Evolutionary conservation across 352 stramenopile species (phyloP).

Genomic region (Pythium coloratum): DNA sequence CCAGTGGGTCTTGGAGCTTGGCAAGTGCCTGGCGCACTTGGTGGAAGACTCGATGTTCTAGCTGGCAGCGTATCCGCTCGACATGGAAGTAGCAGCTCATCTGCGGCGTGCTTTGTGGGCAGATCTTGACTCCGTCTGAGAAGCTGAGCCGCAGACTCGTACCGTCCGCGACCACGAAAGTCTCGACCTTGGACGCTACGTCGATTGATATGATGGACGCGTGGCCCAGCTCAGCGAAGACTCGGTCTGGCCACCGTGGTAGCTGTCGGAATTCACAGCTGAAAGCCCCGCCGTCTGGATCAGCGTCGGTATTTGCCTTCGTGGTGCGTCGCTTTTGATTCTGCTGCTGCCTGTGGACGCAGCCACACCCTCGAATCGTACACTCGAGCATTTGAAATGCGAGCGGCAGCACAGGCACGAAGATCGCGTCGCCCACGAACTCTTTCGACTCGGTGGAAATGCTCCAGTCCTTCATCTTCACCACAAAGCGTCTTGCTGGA

Average conservation of each 20-base stretch:
- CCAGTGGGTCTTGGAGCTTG: slow-evolving; percentile 1
- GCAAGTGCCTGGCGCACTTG: slow-evolving; percentile 10
- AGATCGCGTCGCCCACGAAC: slow-evolving; percentile 59
- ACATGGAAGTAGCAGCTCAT: slow-evolving; percentile 42
- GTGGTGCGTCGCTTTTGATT: background rate
- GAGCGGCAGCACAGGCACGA: slow-evolving; percentile 60
- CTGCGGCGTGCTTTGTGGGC: slow-evolving; percentile 46
- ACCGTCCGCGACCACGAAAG: slow-evolving; percentile 38
- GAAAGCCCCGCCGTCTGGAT: background rate
- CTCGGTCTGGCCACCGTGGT: slow-evolving; percentile 36
- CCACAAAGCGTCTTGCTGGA: slow-evolving; percentile 27
- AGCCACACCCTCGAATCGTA: slow-evolving; percentile 56
- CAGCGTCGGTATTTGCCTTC: background rate
- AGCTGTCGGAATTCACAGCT: background rate
- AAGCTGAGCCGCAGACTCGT: slow-evolving; percentile 48
- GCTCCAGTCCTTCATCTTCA: slow-evolving; percentile 36
- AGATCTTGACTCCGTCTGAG: slow-evolving; percentile 50
- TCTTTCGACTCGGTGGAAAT: slow-evolving; percentile 69
- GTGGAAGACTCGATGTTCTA: slow-evolving; percentile 33
- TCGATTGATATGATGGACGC: slow-evolving; percentile 29
- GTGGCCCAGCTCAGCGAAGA: slow-evolving; percentile 48
- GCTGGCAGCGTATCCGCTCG: slow-evolving; percentile 46
- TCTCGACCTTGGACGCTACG: slow-evolving; percentile 20
- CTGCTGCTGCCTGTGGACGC: slow-evolving; percentile 26
- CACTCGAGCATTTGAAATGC: slow-evolving; percentile 78